Evolutionary conservation across 2,329 filamentous ascomycete genomes (phyloP), one percentile per base, ranked within the genome.

Genomic region (Aspergillus sp.): DNA sequence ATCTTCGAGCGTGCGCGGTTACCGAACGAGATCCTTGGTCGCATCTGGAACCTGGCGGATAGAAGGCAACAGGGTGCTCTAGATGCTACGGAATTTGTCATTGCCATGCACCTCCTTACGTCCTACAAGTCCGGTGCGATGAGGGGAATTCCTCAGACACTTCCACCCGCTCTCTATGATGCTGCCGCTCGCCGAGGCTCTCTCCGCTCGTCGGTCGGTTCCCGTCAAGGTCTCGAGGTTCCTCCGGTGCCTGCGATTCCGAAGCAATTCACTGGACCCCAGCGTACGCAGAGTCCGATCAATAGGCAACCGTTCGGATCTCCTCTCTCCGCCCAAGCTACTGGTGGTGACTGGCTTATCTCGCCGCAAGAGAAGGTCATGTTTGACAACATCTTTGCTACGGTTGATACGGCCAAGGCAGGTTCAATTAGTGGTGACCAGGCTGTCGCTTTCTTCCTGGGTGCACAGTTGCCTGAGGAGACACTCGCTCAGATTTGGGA

Each of bases 81-180:
- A 38, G 90, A 93, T 60, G 84, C 88, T 68, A 94, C 92, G 13
- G 95, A 98, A 70, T 99, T 99, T 74, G 90, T 96, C 72, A 96
- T 99, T 71, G 95, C 95, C 49, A 99, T 99, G 95, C 95, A 99
- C 76, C 82, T 99, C 62, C 83, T 99, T 63, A 94, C 92, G 13
- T 96, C 92, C 11, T 92, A 91, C 79, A 96, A 96, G 81, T 90
- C 88, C 11, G 90, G 92, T 21, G 83, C 88, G 30, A 84, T 99
- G 75, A 88, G 91, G 64, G 87, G 85, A 19, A 83, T 98, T 59
- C 95, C 95, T 1, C 89, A 82, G 62, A 86, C 90, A 25, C 84
- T 99, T 2, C 95, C 95, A 5, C 87, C 91, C 11, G 90, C 89
- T 10, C 81, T 99, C 5, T 96, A 96, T 71, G 95, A 99, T 72